Conservation (phyloP, 164 flowering plant genomes). For the Malania oleifera region DNA sequence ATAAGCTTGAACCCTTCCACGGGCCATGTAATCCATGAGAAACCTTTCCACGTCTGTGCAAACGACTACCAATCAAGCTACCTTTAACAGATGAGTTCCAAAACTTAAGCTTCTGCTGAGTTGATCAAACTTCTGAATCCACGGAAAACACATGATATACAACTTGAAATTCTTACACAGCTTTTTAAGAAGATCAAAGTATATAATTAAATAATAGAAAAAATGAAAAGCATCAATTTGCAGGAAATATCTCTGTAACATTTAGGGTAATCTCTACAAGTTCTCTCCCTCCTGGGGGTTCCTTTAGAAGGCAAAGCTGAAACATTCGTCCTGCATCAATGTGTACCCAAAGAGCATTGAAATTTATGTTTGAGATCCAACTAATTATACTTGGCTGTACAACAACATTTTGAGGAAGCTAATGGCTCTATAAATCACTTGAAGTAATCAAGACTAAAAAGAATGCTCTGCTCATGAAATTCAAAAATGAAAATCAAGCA, state of each 20-base stretch:
- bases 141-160: slow-evolving; percentile 2
- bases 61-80: slow-evolving; percentile 3
- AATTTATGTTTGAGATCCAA: too few species aligned
- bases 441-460: too few species aligned
- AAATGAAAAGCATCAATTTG: background rate
- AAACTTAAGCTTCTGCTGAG: slow-evolving; percentile 4
- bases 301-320: too few species aligned
- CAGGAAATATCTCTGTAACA: background rate
- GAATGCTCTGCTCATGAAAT: too few species aligned
- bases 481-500: too few species aligned
- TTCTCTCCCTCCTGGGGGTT: too few species aligned
- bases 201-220: background rate
- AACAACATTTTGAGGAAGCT: too few species aligned
- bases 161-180: background rate
- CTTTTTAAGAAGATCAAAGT: background rate
- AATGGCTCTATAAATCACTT: too few species aligned
- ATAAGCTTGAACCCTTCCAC: background rate
- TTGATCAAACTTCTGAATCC: slow-evolving; percentile 15
- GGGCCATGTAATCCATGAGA: slow-evolving; percentile 4
- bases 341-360: too few species aligned
- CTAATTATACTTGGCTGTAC: too few species aligned
- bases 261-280: background rate
- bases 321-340: too few species aligned
- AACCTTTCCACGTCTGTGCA: slow-evolving; percentile 1
- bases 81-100: slow-evolving; percentile 4